Evolutionary conservation across 441 rosid species (phyloP).

Genomic region (Gossypium davidsonii): DNA sequence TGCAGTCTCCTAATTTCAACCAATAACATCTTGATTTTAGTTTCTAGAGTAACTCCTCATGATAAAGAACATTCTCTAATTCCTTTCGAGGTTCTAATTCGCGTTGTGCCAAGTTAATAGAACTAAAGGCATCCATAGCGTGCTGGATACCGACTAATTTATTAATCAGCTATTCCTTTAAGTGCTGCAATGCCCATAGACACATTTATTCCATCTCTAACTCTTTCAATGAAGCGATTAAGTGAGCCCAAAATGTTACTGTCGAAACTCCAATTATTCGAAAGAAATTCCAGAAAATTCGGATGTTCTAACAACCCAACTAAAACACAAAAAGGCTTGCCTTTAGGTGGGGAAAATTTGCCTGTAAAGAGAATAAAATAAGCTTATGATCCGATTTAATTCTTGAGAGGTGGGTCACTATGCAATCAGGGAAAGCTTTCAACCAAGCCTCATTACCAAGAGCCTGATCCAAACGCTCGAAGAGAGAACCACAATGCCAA

Average conservation of each 20-base stretch:
- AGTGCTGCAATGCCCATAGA: background rate
- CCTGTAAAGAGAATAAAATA: background rate
- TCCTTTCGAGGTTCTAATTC: background rate
- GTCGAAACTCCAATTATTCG: no score
- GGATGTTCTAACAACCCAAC: background rate
- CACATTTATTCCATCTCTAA: background rate
- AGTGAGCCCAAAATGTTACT: background rate
- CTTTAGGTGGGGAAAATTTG: background rate
- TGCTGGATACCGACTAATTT: background rate
- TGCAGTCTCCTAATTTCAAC: background rate
- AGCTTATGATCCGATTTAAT: background rate
- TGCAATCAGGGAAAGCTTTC: background rate
- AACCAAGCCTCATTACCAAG: background rate
- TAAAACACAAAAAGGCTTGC: background rate
- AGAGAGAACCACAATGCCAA: no score
- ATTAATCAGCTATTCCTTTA: background rate
- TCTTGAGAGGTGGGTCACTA: background rate
- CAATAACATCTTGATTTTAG: background rate
- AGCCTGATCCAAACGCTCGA: background rate
- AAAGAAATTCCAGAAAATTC: background rate
- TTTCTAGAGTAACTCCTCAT: background rate
- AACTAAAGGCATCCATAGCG: background rate
- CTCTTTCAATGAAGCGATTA: background rate
- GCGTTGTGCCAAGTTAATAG: background rate
- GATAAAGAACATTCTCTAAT: background rate